These are phyloP conservation scores for Penicillium concentricum DNA, from an alignment of 2,329 filamentous ascomycete genomes.

Conservation along the genomic window DNA sequence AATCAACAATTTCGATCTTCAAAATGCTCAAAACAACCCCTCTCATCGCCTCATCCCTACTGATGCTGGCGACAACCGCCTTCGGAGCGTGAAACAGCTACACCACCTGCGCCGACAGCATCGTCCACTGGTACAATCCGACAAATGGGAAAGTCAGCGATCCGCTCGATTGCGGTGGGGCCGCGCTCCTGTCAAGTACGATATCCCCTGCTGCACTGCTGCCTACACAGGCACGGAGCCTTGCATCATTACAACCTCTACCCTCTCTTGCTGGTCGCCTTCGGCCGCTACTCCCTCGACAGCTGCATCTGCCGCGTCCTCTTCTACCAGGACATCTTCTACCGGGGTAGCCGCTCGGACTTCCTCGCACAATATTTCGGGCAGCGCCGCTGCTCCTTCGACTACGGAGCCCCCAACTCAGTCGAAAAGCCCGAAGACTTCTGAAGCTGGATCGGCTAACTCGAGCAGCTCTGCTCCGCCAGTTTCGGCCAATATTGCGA, in stretches of 20 bases:
- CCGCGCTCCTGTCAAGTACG: constrained; percentile 11
- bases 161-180: constrained; percentile 22
- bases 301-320: not conserved
- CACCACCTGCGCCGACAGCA: constrained; percentile 15
- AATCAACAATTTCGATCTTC: no score
- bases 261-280: constrained; percentile 17
- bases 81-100: constrained; percentile 11
- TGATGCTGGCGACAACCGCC: constrained; percentile 11
- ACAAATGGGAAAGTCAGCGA: constrained; percentile 22
- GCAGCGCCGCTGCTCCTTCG: not conserved
- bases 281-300: constrained; percentile 1
- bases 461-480: not conserved
- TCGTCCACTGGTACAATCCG: constrained; percentile 20
- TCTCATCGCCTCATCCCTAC: constrained; percentile 1
- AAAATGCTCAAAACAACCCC: constrained; percentile 2
- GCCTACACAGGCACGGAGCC: constrained; percentile 13
- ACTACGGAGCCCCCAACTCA: constrained; percentile 7
- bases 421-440: not conserved
- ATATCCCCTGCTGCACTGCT: constrained; percentile 15
- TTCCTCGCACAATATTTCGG: not conserved
- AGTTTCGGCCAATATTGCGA: constrained; percentile 5
- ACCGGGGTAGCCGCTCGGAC: not conserved
- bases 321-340: not conserved
- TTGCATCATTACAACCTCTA: constrained; percentile 7
- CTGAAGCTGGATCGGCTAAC: not conserved